Evolutionary conservation across 2,329 filamentous ascomycete genomes (phyloP), one percentile per base, ranked within the genome.

Genomic region (Lachnellula hyalina): DNA sequence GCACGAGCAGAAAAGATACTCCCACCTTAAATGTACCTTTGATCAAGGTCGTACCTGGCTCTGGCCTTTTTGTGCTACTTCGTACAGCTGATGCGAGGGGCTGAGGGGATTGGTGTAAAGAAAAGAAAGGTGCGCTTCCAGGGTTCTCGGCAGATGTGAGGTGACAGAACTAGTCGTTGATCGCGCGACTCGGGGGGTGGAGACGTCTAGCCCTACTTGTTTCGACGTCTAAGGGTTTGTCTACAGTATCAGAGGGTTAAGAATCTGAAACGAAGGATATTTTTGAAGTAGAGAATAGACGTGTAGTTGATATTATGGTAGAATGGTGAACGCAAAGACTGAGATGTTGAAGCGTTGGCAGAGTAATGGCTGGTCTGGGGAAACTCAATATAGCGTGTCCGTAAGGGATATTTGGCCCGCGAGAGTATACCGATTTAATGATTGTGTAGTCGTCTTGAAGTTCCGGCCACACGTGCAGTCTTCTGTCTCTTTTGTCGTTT

Each of bases 181-280:
- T 59, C 54, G 55, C 58, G 52, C 59, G 56, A 62, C 56, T 51
- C 46, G 41, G 51, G 51, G 51, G 49, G 61, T 61, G 61, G 59
- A 55, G 58, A 60, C 53, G 55, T 44, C 54, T 60, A 60, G 58
- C 40, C 55, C 54, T 57, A 55, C 56, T 64, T 65, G 65, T 65
- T 67, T 66, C 64, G 63, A 66, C 59, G 65, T 65, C 62, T 54
- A 65, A 63, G 64, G 58, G 54, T 60, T 34, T 58, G 38, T 48
- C 52, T 48, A 52, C 60, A 6, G 25, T 25, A 25, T 25, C 54
- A 47, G 54, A 54, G 56, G 61, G 46, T 64, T 64, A 63, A 58
- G 53, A 58, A 60, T 64, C 49, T 61, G 62, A 66, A 64, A 64
- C 65, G 65, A 59, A 57, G 60, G 64, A 60, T 59, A 67, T 63